Evolutionary conservation across 257 asterid species (phyloP), one percentile per base, ranked within the genome.

Genomic region (Henckelia pumila): DNA sequence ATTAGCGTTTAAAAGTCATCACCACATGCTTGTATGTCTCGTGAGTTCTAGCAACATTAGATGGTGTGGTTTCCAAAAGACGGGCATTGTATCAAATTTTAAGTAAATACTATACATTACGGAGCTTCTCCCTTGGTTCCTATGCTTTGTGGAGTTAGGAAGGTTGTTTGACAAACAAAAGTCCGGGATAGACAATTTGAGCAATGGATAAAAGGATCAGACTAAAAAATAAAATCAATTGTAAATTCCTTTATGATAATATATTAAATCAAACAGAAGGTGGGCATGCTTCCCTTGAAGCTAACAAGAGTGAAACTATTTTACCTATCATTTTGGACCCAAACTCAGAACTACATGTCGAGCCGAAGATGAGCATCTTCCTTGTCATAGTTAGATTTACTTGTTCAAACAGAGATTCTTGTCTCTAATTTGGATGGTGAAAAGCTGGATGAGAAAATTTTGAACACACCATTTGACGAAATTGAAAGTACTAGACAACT

Each of bases 151-250:
- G n/a, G n/a, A n/a, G 20, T 25, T 21, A 67, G 5, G 30, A 28
- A 47, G 64, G 8, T 60, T 23, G 40, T 19, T 24, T 21, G 64
- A 32, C 60, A 61, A 71, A 56, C 35, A 64, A 33, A 47, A 7
- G 22, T 21, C 21, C 21, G 29, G 29, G 21, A 6, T 28, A 44
- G 68, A 35, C 17, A 6, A 55, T 23, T 63, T 30, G 63, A 25
- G 71, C 28, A 64, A 58, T 10, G 61, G 24, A 21, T 55, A 30
- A 37, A 22, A 74, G 53, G 60, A n/a, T 35, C 3, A 21, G 44
- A 60, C 64, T 19, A 26, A 47, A 23, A 56, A 59, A 37, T 65
- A 61, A 26, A 64, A 69, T 69, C 70, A 58, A 66, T 6, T 56
- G 37, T 4, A 40, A 11, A 40, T 4, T 40, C 1, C 50, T 40